Evolutionary conservation across 352 stramenopile species (phyloP).

Genomic region (Phytophthora pini): DNA sequence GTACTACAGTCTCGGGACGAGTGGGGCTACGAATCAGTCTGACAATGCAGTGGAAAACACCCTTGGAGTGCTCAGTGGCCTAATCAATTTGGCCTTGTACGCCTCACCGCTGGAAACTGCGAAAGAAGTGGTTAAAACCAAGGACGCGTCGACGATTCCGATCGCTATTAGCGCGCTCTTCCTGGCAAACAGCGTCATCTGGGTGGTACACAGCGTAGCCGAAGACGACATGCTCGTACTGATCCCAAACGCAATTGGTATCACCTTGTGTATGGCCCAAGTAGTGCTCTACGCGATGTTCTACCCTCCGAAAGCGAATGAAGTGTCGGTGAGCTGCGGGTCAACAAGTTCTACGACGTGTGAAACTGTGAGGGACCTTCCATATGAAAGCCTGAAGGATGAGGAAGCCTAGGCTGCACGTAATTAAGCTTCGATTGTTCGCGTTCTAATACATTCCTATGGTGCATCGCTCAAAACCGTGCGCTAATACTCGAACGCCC

Average conservation of each 20-base stretch:
- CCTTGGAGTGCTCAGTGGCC: constrained; percentile 13
- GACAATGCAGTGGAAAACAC: constrained; percentile 8
- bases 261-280: constrained; percentile 23
- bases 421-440: constrained; percentile 14
- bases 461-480: background rate
- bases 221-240: constrained; percentile 46
- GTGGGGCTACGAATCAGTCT: constrained; percentile 21
- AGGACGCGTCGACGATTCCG: constrained; percentile 40
- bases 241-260: constrained; percentile 37
- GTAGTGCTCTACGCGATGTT: constrained; percentile 28
- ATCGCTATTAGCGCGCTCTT: constrained; percentile 42
- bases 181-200: constrained; percentile 42
- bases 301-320: background rate
- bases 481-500: constrained; percentile 72
- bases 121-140: constrained; percentile 17
- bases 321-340: background rate
- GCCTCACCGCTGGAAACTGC: constrained; percentile 30
- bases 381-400: background rate
- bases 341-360: background rate
- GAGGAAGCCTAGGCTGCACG: background rate
- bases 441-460: constrained; percentile 14
- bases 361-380: background rate
- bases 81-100: constrained; percentile 34
- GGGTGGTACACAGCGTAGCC: constrained; percentile 39
- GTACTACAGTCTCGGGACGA: constrained; percentile 23